Conservation (phyloP, 352 stramenopile genomes). For the Globisporangium emineosum region DNA sequence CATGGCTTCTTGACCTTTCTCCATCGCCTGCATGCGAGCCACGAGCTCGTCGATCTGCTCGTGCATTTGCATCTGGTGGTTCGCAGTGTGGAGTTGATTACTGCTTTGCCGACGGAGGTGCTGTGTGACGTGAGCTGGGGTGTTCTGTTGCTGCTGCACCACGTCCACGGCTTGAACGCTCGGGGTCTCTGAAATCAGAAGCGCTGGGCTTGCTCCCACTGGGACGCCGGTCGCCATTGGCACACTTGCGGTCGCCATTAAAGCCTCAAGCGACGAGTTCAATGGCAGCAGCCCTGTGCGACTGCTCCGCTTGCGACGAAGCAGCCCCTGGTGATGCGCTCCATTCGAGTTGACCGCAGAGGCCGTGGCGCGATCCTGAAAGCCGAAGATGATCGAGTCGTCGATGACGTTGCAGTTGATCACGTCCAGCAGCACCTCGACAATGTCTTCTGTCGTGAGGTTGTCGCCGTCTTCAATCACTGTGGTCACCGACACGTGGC, state of each 20-base stretch:
- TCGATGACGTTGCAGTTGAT: conserved; percentile 5
- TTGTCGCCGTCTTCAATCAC: conserved; percentile 11
- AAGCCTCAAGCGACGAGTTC: background rate
- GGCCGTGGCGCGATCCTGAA: conserved; percentile 1
- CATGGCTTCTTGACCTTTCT: conserved; percentile 1
- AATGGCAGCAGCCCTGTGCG: background rate
- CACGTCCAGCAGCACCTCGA: conserved; percentile 6
- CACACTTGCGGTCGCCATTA: background rate
- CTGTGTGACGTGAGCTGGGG: background rate
- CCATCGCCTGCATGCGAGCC: background rate
- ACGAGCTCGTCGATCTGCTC: conserved; percentile 2
- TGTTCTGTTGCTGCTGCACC: background rate
- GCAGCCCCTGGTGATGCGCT: background rate
- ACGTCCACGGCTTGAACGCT: background rate
- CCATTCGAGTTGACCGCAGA: background rate
- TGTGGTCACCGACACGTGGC: background rate
- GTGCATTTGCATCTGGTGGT: background rate
- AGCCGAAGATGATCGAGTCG: conserved; percentile 8
- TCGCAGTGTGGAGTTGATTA: background rate
- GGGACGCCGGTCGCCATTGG: background rate
- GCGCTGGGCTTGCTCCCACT: background rate
- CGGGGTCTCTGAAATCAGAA: background rate
- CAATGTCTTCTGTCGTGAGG: conserved; percentile 2
- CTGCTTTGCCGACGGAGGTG: background rate
- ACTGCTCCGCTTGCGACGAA: conserved; percentile 2